Conservation (phyloP, 352 stramenopile species). For the Peronospora belbahrii region DNA sequence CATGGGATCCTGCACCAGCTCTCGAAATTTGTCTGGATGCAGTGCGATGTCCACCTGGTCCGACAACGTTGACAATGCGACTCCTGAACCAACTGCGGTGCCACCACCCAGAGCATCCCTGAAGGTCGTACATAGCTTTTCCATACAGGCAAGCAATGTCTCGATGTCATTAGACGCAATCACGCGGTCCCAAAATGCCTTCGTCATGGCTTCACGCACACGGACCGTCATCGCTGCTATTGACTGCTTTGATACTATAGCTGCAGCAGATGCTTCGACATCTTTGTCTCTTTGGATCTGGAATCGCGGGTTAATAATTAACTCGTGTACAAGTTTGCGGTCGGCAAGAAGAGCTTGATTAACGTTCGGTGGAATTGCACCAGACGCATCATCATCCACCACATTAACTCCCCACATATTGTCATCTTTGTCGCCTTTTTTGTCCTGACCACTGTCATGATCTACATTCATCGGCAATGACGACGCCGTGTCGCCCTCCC, state of each 20-base stretch:
- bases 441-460: conserved; percentile 13
- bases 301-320: conserved; percentile 67
- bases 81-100: conserved; percentile 15
- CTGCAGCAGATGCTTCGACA: conserved; percentile 15
- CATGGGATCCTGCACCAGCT: conserved; percentile 30
- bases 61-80: conserved; percentile 20
- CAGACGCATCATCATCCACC: background rate
- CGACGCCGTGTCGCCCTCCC: background rate
- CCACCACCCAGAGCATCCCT: conserved; percentile 24
- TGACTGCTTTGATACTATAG: conserved; percentile 9
- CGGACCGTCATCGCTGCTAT: conserved; percentile 27
- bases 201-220: conserved; percentile 44
- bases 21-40: conserved; percentile 19
- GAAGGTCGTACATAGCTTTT: conserved; percentile 47
- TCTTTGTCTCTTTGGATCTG: conserved; percentile 29
- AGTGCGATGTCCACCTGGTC: conserved; percentile 36
- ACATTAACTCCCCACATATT: conserved; percentile 9
- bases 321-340: conserved; percentile 53
- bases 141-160: conserved; percentile 36
- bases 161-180: conserved; percentile 38
- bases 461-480: conserved; percentile 5
- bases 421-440: conserved; percentile 21
- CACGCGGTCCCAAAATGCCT: conserved; percentile 66
- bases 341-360: conserved; percentile 47
- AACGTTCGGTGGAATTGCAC: conserved; percentile 14